A percentile compares a stretch with the other conserved stretches of the same genome.
Evolutionary conservation across 192 early-diverging fungal species (phyloP).

Genomic region (Geranomyces michiganensis): DNA sequence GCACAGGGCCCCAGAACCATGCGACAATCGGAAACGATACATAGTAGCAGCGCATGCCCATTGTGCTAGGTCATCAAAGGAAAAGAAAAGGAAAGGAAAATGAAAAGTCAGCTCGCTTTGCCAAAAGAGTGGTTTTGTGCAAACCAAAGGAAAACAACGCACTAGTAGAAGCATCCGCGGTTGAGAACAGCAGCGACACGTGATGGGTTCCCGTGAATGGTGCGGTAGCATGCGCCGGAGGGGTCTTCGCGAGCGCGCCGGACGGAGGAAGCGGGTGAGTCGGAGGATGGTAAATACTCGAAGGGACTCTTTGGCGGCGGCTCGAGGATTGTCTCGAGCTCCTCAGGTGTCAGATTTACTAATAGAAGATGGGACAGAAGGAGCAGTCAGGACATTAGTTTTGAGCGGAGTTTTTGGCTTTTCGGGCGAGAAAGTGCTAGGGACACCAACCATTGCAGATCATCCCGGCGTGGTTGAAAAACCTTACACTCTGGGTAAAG

Average conservation of each 20-base stretch:
- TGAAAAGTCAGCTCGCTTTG: neutral
- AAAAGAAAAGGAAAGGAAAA: neutral
- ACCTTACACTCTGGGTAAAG: conserved; percentile 45
- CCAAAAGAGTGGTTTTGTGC: too few relatives aligned
- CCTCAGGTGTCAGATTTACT: conserved; percentile 20
- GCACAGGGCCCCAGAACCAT: conserved; percentile 47
- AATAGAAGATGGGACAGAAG: too few relatives aligned
- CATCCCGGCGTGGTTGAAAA: conserved; percentile 49
- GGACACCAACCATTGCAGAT: conserved; percentile 40
- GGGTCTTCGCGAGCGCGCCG: neutral
- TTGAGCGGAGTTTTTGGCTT: too few relatives aligned
- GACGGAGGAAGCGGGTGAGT: neutral
- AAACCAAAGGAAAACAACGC: conserved; percentile 19
- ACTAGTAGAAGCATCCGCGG: conserved; percentile 38
- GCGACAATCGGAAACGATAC: conserved; percentile 32
- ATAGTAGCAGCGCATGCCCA: conserved; percentile 46
- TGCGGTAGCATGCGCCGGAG: conserved; percentile 13
- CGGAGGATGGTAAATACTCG: neutral
- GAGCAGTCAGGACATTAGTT: neutral
- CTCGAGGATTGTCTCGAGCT: conserved; percentile 22
- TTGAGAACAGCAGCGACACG: conserved; percentile 44
- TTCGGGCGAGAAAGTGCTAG: too few relatives aligned
- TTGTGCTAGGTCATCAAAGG: conserved; percentile 1
- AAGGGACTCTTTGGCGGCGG: conserved; percentile 1
- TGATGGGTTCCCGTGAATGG: conserved; percentile 19